Percentiles rank a stretch among this genome's conserved stretches.
Conservation (phyloP, 2,329 filamentous ascomycete genomes). For the Cladosporium velox region DNA sequence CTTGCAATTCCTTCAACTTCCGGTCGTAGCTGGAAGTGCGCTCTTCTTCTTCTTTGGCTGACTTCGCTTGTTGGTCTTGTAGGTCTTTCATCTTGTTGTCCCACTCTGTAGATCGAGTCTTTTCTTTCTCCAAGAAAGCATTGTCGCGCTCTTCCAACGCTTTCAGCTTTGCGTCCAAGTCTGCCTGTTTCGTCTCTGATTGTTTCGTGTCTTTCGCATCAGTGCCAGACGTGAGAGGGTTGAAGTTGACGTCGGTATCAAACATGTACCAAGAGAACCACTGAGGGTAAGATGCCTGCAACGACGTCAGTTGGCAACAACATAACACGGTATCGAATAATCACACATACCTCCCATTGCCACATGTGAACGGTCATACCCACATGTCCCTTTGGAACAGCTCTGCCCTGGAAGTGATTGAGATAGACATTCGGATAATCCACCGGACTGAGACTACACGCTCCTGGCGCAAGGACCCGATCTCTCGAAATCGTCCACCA, state of each 20-base stretch:
- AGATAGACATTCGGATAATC: conserved; percentile 2
- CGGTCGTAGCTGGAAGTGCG: not conserved
- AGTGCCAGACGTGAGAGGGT: not conserved
- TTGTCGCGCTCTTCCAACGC: conserved; percentile 5
- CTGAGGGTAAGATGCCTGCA: not conserved
- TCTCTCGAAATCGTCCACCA: conserved; percentile 8
- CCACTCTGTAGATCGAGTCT: not conserved
- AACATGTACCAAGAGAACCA: conserved; percentile 10
- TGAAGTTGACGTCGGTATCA: conserved; percentile 10
- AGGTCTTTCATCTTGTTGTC: not conserved
- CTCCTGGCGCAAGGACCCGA: not conserved
- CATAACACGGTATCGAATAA: not conserved
- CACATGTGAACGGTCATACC: conserved; percentile 6
- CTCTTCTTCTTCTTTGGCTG: not conserved
- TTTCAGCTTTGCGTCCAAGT: not conserved
- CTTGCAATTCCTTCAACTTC: conserved; percentile 12
- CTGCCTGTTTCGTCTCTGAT: not conserved
- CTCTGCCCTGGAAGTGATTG: conserved; percentile 1
- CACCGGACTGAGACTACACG: not conserved
- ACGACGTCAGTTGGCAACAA: not conserved
- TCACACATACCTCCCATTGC: conserved; percentile 6
- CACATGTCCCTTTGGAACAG: not conserved
- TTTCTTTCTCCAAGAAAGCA: not conserved
- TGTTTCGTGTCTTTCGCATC: not conserved
- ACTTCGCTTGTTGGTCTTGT: not conserved